These are phyloP conservation scores for Mrakia hoshinonis DNA, from an alignment of 768 basidiomycete genomes.

Conservation along the genomic window DNA sequence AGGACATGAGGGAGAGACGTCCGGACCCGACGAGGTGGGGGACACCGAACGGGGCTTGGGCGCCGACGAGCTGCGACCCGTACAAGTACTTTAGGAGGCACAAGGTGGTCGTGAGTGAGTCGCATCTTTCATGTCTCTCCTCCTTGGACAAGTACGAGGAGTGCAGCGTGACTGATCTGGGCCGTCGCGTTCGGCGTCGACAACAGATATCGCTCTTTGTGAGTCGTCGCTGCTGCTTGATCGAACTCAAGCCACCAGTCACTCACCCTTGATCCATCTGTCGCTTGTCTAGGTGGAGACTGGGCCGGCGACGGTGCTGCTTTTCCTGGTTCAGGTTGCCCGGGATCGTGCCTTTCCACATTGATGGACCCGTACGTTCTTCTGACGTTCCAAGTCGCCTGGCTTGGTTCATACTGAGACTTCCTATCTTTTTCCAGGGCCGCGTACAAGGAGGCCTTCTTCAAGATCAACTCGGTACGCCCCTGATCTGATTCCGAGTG, in stretches of 20 bases:
- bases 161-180: not conserved
- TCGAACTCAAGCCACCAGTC: not conserved
- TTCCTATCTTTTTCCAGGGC: not conserved
- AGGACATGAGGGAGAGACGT: not conserved
- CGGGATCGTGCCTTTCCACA: not conserved
- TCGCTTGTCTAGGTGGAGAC: not conserved
- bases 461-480: constrained; percentile 15
- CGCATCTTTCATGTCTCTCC: not conserved
- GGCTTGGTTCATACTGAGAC: not conserved
- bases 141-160: not conserved
- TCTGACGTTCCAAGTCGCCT: not conserved
- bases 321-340: constrained; percentile 1
- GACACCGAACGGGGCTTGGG: constrained; percentile 35
- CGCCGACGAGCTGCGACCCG: constrained; percentile 37
- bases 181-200: not conserved
- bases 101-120: constrained; percentile 35
- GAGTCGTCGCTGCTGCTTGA: not conserved
- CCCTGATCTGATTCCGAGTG: not conserved
- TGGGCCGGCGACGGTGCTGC: constrained; percentile 6
- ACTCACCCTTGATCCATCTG: not conserved
- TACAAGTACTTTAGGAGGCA: constrained; percentile 37
- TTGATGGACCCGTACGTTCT: constrained; percentile 10
- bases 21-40: constrained; percentile 32
- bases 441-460: not conserved
- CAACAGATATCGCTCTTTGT: constrained; percentile 12